phyloP scores from a whole-genome alignment of 805 yeast genomes.

The Candida anglica region DNA sequence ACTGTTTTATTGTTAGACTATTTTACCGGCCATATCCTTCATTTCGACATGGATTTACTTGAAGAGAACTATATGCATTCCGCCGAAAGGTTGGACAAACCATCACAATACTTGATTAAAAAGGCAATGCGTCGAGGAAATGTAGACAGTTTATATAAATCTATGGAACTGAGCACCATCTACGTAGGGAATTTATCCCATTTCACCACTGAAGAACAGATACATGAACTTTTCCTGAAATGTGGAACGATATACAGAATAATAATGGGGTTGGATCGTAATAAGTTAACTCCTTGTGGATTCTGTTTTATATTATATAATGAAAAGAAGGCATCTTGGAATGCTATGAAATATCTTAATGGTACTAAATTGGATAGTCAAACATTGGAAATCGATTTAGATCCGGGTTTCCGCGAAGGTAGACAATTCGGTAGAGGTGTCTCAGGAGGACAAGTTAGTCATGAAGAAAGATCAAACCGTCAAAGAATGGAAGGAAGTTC shows the following conservation, averaged over 20 bases:
- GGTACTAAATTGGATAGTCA: conserved; percentile 84
- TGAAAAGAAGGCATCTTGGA: conserved; percentile 64
- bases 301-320: conserved; percentile 88
- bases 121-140: conserved; percentile 55
- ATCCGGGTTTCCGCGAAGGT: conserved; percentile 94
- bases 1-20: no score
- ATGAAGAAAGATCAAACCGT: conserved; percentile 41
- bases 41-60: conserved; percentile 30
- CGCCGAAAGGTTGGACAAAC: conserved; percentile 64
- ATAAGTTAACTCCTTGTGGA: conserved; percentile 92
- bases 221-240: conserved; percentile 79
- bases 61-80: conserved; percentile 55
- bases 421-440: conserved; percentile 93
- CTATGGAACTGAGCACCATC: conserved; percentile 68
- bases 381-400: conserved; percentile 79
- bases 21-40: no score
- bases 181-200: conserved; percentile 90
- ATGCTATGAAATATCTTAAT: conserved; percentile 78
- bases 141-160: conserved; percentile 59
- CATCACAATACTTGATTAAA: conserved; percentile 63
- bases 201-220: conserved; percentile 92
- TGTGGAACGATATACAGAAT: conserved; percentile 77
- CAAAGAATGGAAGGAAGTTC: no score
- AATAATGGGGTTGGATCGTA: conserved; percentile 92
- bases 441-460: conserved; percentile 87